A percentile compares a stretch with the other conserved stretches of the same genome.
Evolutionary conservation across 1,139 yeast genomes (phyloP).

Genomic region (Candida sp.): DNA sequence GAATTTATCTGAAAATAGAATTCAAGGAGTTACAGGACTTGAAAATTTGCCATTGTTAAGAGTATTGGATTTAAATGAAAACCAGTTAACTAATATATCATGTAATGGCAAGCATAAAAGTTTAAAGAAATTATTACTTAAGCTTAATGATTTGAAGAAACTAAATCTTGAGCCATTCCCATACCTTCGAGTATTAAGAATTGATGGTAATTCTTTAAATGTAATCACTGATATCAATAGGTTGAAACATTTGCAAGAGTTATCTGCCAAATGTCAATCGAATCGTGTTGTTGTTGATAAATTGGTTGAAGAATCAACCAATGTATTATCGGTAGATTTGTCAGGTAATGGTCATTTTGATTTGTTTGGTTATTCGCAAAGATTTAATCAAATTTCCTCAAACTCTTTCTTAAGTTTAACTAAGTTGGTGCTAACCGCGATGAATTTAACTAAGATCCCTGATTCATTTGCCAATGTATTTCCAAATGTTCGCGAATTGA

Average conservation of each 20-base stretch:
- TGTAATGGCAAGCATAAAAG: slow-evolving; percentile 21
- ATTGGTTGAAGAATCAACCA: slow-evolving; percentile 15
- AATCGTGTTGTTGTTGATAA: slow-evolving; percentile 15
- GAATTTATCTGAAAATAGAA: slow-evolving; percentile 39
- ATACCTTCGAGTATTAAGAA: slow-evolving; percentile 38
- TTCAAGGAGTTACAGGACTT: slow-evolving; percentile 30
- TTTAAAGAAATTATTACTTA: slow-evolving; percentile 43
- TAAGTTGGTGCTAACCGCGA: slow-evolving; percentile 41
- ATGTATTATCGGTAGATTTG: slow-evolving; percentile 29
- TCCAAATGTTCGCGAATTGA: slow-evolving; percentile 47
- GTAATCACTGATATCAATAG: slow-evolving; percentile 22
- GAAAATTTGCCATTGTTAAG: slow-evolving; percentile 33
- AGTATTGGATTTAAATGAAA: slow-evolving; percentile 42
- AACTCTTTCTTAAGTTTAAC: slow-evolving; percentile 36
- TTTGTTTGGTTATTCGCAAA: slow-evolving; percentile 2
- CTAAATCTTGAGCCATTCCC: slow-evolving; percentile 35
- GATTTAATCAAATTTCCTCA: not conserved
- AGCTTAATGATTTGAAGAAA: slow-evolving; percentile 31
- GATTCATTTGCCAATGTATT: slow-evolving; percentile 29
- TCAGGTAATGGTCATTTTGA: slow-evolving; percentile 30
- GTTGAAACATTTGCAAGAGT: slow-evolving; percentile 36
- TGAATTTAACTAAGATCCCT: slow-evolving; percentile 37
- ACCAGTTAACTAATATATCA: slow-evolving; percentile 24
- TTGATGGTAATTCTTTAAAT: slow-evolving; percentile 43
- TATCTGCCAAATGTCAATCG: slow-evolving; percentile 39